Evolutionary conservation across 768 basidiomycete genomes (phyloP), one percentile per base, ranked within the genome.

Genomic region (Baorangia bicolor): DNA sequence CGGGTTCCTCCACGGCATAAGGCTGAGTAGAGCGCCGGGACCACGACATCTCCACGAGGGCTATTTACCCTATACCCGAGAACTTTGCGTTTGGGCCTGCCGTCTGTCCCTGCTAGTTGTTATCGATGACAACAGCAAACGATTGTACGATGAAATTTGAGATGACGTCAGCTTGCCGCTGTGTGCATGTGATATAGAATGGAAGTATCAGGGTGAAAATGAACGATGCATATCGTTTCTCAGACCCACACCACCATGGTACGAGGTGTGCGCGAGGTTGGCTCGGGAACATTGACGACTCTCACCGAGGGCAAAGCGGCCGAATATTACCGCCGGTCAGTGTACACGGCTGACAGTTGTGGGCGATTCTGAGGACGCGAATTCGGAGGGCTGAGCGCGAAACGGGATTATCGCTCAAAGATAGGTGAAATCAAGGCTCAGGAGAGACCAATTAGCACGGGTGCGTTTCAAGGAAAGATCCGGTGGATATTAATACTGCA

Each of bases 1-100:
- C 84, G 83, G 39, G 84, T 84, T 42, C 85, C 81, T 30, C 81
- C 84, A 31, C 82, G 84, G 48, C 71, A 69, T 39, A 79, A 73
- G 54, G 63, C 61, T 41, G 55, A 59, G 46, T 59, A 72, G 38
- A 58, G 55, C 23, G 42, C 60, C 21, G 56, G 61, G 25, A 67
- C 67, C 40, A 62, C 65, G 58, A 66, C 27, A 39, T 31, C 43
- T 16, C 33, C 33, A 27, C 45, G 44, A 55, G 48, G 48, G 41
- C 9, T 25, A 18, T 49, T 33, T 52, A 33, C 43, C 42, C 51
- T 56, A 12, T 55, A 49, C 47, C 54, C 57, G 27, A 41, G 27
- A 39, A 14, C 27, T 25, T 34, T 27, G 39, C 10, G 23, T 27
- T 42, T 25, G 42, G 33, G 20, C 35, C 14, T 31, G 21, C 31